These are phyloP conservation scores for Leptosphaerulina australis DNA, from an alignment of 2,329 filamentous ascomycete species.

Conservation along the genomic window DNA sequence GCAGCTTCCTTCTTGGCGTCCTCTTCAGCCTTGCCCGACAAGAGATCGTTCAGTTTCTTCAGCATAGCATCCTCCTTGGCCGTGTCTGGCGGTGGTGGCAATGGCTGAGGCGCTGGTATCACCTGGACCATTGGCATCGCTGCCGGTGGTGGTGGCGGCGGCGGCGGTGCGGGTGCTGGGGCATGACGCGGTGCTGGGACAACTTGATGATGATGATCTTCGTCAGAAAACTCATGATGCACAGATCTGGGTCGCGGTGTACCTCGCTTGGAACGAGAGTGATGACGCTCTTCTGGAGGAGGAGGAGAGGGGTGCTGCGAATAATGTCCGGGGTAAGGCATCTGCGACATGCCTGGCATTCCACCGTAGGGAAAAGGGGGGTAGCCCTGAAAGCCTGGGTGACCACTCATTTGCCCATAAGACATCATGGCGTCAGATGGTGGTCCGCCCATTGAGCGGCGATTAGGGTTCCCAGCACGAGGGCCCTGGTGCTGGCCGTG, in stretches of 20 bases:
- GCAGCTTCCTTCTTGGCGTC: conserved; percentile 36
- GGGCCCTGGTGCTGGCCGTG: neutral
- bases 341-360: conserved; percentile 29
- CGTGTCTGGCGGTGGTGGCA: conserved; percentile 29
- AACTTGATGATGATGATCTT: conserved; percentile 32
- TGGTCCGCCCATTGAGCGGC: conserved; percentile 42
- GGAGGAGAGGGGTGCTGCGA: conserved; percentile 34
- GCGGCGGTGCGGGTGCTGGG: conserved; percentile 12
- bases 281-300: conserved; percentile 21
- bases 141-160: conserved; percentile 31
- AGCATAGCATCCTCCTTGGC: conserved; percentile 43
- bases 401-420: conserved; percentile 26
- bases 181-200: conserved; percentile 27
- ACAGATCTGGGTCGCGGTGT: conserved; percentile 38
- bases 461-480: conserved; percentile 30
- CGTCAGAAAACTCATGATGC: conserved; percentile 23
- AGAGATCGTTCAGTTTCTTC: conserved; percentile 36
- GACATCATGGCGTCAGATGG: conserved; percentile 45
- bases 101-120: conserved; percentile 18
- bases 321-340: conserved; percentile 33
- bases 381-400: conserved; percentile 31
- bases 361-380: conserved; percentile 27
- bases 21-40: conserved; percentile 40
- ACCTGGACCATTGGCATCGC: too few species aligned
- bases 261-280: conserved; percentile 32